A percentile compares a stretch with the other conserved stretches of the same genome.
Evolutionary conservation across 2,329 filamentous ascomycete species (phyloP).

Genomic region (Nemania abortiva): DNA sequence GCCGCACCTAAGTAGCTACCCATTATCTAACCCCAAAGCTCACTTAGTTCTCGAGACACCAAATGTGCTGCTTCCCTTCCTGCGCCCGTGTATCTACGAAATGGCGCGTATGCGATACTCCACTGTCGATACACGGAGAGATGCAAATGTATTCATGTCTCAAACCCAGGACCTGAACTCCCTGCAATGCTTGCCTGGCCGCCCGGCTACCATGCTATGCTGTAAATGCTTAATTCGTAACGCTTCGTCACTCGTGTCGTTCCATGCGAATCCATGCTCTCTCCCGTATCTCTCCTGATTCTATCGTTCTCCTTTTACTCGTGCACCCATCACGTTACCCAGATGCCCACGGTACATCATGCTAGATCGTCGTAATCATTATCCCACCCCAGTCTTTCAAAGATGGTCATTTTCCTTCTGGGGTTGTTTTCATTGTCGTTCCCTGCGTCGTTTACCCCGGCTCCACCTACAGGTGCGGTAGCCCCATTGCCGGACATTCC

Average conservation of each 20-base stretch:
- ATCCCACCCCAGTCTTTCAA: conserved; percentile 69
- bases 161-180: conserved; percentile 33
- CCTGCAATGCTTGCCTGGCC: conserved; percentile 21
- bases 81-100: not conserved
- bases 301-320: not conserved
- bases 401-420: conserved; percentile 60
- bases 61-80: not conserved
- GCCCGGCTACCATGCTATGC: not conserved
- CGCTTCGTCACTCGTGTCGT: conserved; percentile 39
- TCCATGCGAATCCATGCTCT: conserved; percentile 10
- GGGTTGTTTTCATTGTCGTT: conserved; percentile 35
- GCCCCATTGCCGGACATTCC: conserved; percentile 28
- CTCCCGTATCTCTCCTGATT: not conserved
- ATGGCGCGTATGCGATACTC: conserved; percentile 1
- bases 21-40: too few relatives aligned
- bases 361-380: conserved; percentile 62
- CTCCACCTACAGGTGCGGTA: conserved; percentile 8
- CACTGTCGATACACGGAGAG: conserved; percentile 7
- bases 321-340: not conserved
- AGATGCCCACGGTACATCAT: conserved; percentile 20
- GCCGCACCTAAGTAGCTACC: not conserved
- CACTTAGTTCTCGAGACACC: too few relatives aligned
- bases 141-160: conserved; percentile 15
- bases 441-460: conserved; percentile 9
- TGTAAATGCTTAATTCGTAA: conserved; percentile 34